Conservation (phyloP, 1,284 basidiomycete species). For the Phellopilus nigrolimitatus region DNA sequence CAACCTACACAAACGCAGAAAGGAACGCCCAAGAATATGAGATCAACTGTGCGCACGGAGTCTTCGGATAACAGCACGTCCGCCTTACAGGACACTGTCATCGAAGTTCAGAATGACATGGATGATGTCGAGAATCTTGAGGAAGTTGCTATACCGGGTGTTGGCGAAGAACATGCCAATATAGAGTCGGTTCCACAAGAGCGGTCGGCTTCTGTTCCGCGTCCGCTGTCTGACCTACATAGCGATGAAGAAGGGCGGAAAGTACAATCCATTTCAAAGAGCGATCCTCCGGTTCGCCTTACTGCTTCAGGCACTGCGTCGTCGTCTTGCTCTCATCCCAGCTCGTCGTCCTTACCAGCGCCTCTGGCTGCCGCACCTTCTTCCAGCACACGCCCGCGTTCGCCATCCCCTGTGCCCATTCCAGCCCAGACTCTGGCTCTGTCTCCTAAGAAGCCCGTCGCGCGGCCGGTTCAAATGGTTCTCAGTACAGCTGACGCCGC, state of each 20-base stretch:
- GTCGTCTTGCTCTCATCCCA: slow-evolving; percentile 15
- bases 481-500: slow-evolving; percentile 42
- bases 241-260: slow-evolving; percentile 21
- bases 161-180: neutral
- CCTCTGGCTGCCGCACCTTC: too few relatives aligned
- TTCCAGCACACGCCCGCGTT: neutral
- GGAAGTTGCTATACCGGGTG: too few relatives aligned
- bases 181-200: neutral
- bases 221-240: neutral
- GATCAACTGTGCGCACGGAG: neutral
- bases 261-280: too few relatives aligned
- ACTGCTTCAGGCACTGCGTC: too few relatives aligned
- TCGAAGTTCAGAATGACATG: neutral
- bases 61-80: neutral
- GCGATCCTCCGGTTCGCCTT: too few relatives aligned
- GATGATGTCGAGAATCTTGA: neutral
- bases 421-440: neutral
- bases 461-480: slow-evolving; percentile 38
- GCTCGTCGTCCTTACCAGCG: too few relatives aligned
- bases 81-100: neutral
- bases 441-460: neutral
- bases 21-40: neutral
- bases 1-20: slow-evolving; percentile 26
- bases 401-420: neutral
- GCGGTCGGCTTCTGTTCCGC: neutral